Base-by-base conservation (phyloP, 139 green algal species). In the Dunaliella sp. region DNA sequence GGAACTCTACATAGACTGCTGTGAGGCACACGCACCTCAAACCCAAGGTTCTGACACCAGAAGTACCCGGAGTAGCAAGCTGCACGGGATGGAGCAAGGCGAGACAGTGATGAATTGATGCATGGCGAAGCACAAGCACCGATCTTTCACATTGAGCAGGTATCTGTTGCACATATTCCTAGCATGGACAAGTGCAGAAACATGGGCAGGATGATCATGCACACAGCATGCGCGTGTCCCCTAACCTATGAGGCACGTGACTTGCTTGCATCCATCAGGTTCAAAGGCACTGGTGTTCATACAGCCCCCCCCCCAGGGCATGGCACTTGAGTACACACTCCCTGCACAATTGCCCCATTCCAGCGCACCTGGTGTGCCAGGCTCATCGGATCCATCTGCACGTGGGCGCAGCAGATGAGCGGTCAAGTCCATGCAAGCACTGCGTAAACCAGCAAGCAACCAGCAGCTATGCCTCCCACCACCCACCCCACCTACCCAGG, bases 321-420 rank as follows among this genome's bases (percentile, higher is more conserved):
- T n/a, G n/a, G n/a, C n/a, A n/a, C n/a, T n/a, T n/a, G n/a, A n/a
- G n/a, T n/a, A n/a, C n/a, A n/a, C n/a, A n/a, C n/a, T n/a, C n/a
- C n/a, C n/a, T n/a, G n/a, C n/a, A n/a, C n/a, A n/a, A n/a, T n/a
- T n/a, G n/a, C n/a, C n/a, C n/a, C n/a, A n/a, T n/a, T n/a, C 48
- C 7, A 65, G 48, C 48, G 16, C 48, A 65, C 48, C 48, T 65
- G 48, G 48, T 16, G 48, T 59, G 94, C 96, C 95, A 90, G 97
- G 97, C 89, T 99, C 97, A 74, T 99, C 97, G 33, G 83, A 94
- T 7, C 97, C 97, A 88, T 99, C 97, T 0, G 88, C 36, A 31
- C 31, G 80, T n/a, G n/a, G n/a, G n/a, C n/a, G n/a, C 7, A 65
- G 48, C 48, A 65, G 48, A 7, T 26, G 7, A 65, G 48, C 48